A percentile compares a stretch with the other conserved stretches of the same genome.
Evolutionary conservation across 140 eudicot genomes (phyloP).

Genomic region (Flaveria floridana): DNA sequence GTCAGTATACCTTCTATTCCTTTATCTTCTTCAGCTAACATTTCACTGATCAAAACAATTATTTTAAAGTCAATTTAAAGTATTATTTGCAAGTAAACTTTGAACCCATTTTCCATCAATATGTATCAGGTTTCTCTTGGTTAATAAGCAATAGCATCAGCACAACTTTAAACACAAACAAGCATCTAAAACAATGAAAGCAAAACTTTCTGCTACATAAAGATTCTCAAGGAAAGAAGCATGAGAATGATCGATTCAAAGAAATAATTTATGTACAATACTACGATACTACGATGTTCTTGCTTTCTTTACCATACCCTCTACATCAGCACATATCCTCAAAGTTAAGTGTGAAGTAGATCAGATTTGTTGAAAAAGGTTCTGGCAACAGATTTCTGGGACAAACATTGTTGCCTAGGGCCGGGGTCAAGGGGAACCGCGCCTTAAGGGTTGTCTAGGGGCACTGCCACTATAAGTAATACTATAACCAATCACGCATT

Average conservation of each 20-base stretch:
- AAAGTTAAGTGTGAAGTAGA: neutral
- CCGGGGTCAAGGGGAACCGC: neutral
- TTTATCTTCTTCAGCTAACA: slow-evolving; percentile 30
- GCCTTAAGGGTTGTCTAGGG: neutral
- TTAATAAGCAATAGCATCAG: neutral
- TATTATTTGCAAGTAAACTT: neutral
- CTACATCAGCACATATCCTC: neutral
- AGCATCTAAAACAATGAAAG: neutral
- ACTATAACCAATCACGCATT: neutral
- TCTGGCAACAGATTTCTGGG: neutral
- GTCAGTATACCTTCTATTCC: slow-evolving; percentile 74
- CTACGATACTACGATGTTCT: neutral
- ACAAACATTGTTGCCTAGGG: neutral
- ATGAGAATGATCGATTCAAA: neutral
- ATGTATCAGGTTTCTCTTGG: neutral
- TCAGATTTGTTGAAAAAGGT: neutral
- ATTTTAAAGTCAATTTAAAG: slow-evolving; percentile 6
- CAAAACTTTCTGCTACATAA: neutral
- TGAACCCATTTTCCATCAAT: slow-evolving; percentile 1
- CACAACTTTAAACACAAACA: neutral
- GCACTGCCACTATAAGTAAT: neutral
- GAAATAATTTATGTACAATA: neutral
- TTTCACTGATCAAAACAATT: slow-evolving; percentile 37
- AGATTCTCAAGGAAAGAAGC: neutral
- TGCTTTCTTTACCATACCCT: neutral